These are phyloP conservation scores for Coleophoma cylindrospora DNA, from an alignment of 2,329 filamentous ascomycete genomes.

Conservation along the genomic window DNA sequence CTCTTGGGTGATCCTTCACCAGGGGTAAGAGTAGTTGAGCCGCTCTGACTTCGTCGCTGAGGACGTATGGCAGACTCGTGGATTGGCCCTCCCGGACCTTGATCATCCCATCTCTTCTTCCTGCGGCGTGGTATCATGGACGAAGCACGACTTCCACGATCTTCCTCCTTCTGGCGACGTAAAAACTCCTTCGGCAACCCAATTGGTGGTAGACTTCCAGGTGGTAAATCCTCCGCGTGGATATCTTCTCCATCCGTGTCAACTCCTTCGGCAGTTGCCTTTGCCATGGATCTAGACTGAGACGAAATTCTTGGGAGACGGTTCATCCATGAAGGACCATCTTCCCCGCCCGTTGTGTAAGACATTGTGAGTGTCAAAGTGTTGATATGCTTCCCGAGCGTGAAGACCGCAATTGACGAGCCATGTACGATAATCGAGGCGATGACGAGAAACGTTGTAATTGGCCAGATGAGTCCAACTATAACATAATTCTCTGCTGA, in stretches of 20 bases:
- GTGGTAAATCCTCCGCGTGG: constrained; percentile 55
- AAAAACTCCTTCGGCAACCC: constrained; percentile 73
- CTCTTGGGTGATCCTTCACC: constrained; percentile 20
- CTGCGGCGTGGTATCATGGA: constrained; percentile 57
- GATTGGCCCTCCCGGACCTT: constrained; percentile 74
- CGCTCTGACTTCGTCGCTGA: constrained; percentile 26
- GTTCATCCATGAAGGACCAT: constrained; percentile 93
- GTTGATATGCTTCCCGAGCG: constrained; percentile 96
- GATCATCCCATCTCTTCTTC: constrained; percentile 64
- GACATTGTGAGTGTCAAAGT: constrained; percentile 93
- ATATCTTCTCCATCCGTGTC: constrained; percentile 65
- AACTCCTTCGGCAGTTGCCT: constrained; percentile 75
- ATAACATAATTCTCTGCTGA: constrained; percentile 56
- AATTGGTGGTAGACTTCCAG: constrained; percentile 67
- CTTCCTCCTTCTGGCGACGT: constrained; percentile 77
- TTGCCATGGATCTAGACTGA: constrained; percentile 73
- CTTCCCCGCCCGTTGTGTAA: constrained; percentile 85
- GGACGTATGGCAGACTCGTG: constrained; percentile 87
- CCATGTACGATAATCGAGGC: constrained; percentile 93
- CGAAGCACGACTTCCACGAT: constrained; percentile 53
- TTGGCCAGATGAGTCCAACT: constrained; percentile 88
- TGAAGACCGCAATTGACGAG: constrained; percentile 97
- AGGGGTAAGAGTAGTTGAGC: constrained; percentile 23
- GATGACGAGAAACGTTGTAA: constrained; percentile 90
- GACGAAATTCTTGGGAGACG: constrained; percentile 69